Evolutionary conservation across 2,329 filamentous ascomycete species (phyloP).

Genomic region (Exserohilum rostratum): DNA sequence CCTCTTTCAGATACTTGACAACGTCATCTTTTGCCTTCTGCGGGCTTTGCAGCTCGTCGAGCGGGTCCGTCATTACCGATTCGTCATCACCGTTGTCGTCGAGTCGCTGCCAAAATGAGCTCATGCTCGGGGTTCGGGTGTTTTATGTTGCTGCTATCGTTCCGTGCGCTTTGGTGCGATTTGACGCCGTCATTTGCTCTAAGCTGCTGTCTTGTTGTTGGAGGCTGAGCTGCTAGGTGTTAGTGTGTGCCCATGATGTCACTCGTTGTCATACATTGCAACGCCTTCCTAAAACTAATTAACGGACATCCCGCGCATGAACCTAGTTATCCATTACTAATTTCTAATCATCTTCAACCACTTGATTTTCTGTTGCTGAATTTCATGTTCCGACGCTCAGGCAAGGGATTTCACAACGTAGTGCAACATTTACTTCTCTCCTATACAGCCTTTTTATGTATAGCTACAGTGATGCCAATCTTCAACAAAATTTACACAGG

Average conservation of each 20-base stretch:
- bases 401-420: no score
- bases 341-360: no score
- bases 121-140: constrained; percentile 1
- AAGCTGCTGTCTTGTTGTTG: neutral
- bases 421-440: no score
- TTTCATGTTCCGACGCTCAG: no score
- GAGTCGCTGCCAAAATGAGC: constrained; percentile 11
- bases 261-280: constrained; percentile 4
- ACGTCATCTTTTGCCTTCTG: constrained; percentile 26
- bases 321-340: neutral
- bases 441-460: no score
- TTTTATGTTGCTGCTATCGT: constrained; percentile 1
- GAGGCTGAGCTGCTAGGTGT: constrained; percentile 3
- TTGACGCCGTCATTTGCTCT: neutral
- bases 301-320: neutral
- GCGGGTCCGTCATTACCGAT: constrained; percentile 21
- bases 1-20: constrained; percentile 23
- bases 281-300: neutral
- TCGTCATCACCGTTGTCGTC: constrained; percentile 6
- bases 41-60: constrained; percentile 24
- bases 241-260: constrained; percentile 7
- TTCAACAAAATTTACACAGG: no score
- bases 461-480: no score
- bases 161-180: neutral
- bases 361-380: no score